These are phyloP conservation scores for Tuber microsphaerosporum DNA, from an alignment of 495 filamentous ascomycete species.

Conservation along the genomic window DNA sequence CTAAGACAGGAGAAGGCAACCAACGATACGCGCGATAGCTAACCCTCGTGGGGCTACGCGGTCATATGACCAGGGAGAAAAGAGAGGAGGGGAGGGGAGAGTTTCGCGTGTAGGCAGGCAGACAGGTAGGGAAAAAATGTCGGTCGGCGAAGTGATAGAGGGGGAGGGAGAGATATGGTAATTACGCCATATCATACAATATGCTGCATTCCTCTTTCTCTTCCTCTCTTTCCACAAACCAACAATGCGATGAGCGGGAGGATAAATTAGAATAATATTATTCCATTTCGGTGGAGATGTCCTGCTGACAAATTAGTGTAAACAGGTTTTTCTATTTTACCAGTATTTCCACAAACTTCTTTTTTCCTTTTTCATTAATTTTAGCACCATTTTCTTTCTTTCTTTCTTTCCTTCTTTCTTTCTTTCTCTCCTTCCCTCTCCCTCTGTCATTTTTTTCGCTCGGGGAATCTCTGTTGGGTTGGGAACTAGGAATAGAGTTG, in stretches of 20 bases:
- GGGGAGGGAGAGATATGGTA: background rate
- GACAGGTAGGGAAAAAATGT: background rate
- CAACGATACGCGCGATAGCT: background rate
- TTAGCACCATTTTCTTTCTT: background rate
- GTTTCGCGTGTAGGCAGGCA: background rate
- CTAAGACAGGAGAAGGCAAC: slow-evolving; percentile 3
- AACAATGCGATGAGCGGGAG: background rate
- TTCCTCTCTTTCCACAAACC: background rate
- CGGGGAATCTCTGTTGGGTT: background rate
- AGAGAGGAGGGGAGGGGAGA: background rate
- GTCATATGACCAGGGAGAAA: background rate
- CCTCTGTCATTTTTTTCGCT: background rate
- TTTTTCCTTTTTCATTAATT: background rate
- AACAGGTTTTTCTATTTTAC: background rate
- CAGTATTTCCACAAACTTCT: background rate
- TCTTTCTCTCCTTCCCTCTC: too few relatives aligned
- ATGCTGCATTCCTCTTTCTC: background rate
- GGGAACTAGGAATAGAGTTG: background rate
- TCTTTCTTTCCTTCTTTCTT: background rate
- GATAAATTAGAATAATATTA: background rate
- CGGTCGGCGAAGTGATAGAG: background rate
- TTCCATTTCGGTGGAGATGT: background rate
- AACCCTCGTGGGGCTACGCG: background rate
- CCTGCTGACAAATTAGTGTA: background rate
- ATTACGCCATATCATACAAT: background rate